Conservation (phyloP, 768 basidiomycete species). For the Mycena crocata region DNA sequence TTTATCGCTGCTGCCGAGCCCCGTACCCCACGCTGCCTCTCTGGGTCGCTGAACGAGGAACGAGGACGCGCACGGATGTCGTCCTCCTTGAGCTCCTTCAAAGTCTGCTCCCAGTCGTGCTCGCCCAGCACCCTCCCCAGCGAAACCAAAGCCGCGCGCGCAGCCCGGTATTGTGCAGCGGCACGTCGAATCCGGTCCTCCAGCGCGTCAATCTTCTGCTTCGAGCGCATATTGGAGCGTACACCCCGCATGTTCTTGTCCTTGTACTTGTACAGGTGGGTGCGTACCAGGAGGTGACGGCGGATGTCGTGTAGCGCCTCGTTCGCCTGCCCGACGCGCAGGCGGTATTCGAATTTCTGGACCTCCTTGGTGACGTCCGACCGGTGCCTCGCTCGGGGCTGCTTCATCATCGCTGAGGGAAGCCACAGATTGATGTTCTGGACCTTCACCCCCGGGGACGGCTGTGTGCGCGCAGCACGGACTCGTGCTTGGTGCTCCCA, state of each 20-base stretch:
- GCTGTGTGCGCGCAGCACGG: background rate
- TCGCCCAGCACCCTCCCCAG: slow-evolving; percentile 7
- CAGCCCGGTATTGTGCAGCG: slow-evolving; percentile 31
- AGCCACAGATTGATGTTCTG: background rate
- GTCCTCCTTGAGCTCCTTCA: slow-evolving; percentile 6
- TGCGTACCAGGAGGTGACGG: too few relatives aligned
- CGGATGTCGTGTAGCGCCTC: too few relatives aligned
- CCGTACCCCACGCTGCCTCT: background rate
- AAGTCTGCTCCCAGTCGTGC: slow-evolving; percentile 27
- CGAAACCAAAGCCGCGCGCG: slow-evolving; percentile 29
- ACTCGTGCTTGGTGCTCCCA: background rate
- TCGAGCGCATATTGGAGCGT: slow-evolving; percentile 37
- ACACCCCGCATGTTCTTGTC: too few relatives aligned
- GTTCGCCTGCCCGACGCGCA: slow-evolving; percentile 33
- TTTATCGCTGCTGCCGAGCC: background rate
- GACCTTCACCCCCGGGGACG: background rate
- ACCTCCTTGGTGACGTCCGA: slow-evolving; percentile 32
- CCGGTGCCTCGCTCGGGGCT: slow-evolving; percentile 36
- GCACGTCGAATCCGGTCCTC: slow-evolving; percentile 29
- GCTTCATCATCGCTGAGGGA: background rate
- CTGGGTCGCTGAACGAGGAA: background rate
- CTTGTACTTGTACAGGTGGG: too few relatives aligned
- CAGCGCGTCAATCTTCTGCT: slow-evolving; percentile 27
- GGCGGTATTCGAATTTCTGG: slow-evolving; percentile 33
- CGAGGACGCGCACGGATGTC: background rate